Percentiles rank a stretch among this genome's conserved stretches.
Evolutionary conservation across 1,139 yeast species (phyloP).

Genomic region (Suhomyces chickasaworum): DNA sequence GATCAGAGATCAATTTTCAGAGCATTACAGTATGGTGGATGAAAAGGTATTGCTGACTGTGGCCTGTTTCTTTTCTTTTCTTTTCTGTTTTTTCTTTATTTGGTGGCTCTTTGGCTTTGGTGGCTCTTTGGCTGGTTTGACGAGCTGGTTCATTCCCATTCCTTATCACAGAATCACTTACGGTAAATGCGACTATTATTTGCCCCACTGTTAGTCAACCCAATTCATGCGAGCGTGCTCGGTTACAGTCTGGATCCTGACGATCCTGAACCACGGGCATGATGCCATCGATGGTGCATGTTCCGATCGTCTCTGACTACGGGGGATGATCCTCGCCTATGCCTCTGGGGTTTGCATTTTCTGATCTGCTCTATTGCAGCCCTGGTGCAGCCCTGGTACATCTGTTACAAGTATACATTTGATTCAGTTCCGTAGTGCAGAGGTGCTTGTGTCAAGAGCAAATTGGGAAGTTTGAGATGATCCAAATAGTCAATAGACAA

Average conservation of each 20-base stretch:
- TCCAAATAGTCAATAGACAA: neutral
- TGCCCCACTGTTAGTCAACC: neutral
- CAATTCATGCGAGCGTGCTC: neutral
- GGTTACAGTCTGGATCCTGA: neutral
- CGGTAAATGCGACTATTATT: neutral
- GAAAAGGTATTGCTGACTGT: no score
- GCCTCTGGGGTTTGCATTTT: neutral
- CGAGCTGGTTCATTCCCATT: neutral
- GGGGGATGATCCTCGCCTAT: neutral
- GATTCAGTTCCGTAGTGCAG: neutral
- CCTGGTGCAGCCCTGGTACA: slow-evolving; percentile 1
- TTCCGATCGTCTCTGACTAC: neutral
- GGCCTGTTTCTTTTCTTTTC: no score
- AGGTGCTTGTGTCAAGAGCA: neutral
- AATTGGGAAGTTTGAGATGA: neutral
- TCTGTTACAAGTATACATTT: neutral
- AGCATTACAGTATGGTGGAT: no score
- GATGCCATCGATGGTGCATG: neutral
- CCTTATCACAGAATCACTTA: neutral
- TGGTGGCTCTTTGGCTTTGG: no score
- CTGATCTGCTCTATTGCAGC: slow-evolving; percentile 1
- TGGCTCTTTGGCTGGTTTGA: no score
- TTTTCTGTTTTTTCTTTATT: no score
- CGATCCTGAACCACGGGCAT: neutral
- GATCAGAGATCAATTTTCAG: no score